Evolutionary conservation across 768 basidiomycete species (phyloP).

Genomic region (Boletus eberwhitei): DNA sequence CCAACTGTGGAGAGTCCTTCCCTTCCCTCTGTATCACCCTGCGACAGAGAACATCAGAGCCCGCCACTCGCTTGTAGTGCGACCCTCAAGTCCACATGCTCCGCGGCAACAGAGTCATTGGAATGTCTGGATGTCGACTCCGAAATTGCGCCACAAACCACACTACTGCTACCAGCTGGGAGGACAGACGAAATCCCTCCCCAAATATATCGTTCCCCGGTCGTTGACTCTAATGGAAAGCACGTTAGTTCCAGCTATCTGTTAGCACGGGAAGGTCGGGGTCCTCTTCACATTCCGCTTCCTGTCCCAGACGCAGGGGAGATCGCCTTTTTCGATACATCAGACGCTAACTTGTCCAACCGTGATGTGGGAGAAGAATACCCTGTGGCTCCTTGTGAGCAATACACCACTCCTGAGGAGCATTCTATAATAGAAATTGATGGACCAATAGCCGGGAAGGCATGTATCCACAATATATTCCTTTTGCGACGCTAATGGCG

Average conservation of each 20-base stretch:
- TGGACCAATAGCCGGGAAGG: not conserved
- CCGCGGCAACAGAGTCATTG: not conserved
- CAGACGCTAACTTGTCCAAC: not conserved
- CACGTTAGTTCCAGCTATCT: not conserved
- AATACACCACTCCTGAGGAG: not conserved
- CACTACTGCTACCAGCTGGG: not conserved
- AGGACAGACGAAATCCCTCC: not conserved
- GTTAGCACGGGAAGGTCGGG: not conserved
- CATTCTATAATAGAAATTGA: not conserved
- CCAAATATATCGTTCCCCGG: not conserved
- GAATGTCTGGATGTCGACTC: not conserved
- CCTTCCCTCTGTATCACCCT: not conserved
- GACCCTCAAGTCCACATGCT: not conserved
- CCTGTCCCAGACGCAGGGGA: conserved; percentile 16
- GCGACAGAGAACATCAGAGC: not conserved
- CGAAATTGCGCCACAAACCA: not conserved
- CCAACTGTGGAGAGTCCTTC: not conserved
- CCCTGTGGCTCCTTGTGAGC: not conserved
- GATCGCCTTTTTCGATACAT: conserved; percentile 14
- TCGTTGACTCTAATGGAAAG: not conserved
- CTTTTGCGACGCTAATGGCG: not conserved
- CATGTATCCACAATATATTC: not conserved
- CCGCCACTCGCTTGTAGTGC: not conserved
- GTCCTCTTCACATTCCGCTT: conserved; percentile 10
- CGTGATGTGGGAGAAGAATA: not conserved